Evolutionary conservation across 148 eudicot species (phyloP).

Genomic region (Dysphania ambrosioides): DNA sequence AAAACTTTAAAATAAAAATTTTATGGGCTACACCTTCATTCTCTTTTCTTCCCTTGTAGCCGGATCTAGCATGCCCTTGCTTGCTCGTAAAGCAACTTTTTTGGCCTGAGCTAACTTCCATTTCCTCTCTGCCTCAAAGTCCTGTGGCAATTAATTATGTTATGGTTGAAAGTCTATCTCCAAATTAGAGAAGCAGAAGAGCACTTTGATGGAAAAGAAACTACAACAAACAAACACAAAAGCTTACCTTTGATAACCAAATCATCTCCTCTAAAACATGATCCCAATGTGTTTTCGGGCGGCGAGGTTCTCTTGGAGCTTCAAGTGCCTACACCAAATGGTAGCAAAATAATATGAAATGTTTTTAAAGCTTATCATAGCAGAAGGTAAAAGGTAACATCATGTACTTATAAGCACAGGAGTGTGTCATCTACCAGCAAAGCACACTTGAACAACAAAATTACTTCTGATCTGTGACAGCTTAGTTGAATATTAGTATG

Average conservation of each 20-base stretch:
- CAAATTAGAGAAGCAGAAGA: neutral
- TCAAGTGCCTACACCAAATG: slow-evolving; percentile 75
- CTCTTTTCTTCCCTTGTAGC: slow-evolving; percentile 87
- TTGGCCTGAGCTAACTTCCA: slow-evolving; percentile 94
- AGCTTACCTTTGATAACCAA: slow-evolving; percentile 91
- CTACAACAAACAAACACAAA: neutral
- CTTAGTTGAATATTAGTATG: neutral
- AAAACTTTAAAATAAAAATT: neutral
- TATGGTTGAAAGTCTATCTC: slow-evolving; percentile 13
- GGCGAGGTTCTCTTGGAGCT: slow-evolving; percentile 88
- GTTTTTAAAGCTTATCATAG: slow-evolving; percentile 6
- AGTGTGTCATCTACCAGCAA: neutral
- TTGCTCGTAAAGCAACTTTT: slow-evolving; percentile 92
- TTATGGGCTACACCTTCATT: slow-evolving; percentile 61
- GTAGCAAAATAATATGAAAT: neutral
- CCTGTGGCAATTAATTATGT: slow-evolving; percentile 46
- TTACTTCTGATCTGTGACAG: neutral
- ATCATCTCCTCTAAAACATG: slow-evolving; percentile 98
- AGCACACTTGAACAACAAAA: neutral
- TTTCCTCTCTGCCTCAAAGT: slow-evolving; percentile 96
- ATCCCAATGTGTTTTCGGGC: slow-evolving; percentile 99
- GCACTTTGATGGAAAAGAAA: neutral
- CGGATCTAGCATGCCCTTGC: slow-evolving; percentile 94
- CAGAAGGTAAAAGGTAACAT: too few species aligned
- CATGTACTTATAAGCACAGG: neutral